These are phyloP conservation scores for Aspergillus uvarum DNA, from an alignment of 2,329 filamentous ascomycete genomes.

Conservation along the genomic window DNA sequence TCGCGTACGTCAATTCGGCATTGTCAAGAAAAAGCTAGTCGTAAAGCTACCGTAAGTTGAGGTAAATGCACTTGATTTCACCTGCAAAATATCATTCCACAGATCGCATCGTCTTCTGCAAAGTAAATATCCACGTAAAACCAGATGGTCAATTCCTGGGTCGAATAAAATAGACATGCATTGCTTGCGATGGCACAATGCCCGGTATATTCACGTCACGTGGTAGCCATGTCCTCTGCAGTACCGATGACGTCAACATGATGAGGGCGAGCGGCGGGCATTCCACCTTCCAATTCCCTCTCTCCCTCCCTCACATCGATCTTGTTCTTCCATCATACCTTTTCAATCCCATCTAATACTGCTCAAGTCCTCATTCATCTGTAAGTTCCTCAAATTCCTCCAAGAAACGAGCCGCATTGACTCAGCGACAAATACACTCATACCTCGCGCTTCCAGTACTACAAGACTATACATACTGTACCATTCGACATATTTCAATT, in stretches of 20 bases:
- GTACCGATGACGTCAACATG: constrained; percentile 29
- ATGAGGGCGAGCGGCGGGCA: constrained; percentile 8
- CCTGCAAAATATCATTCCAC: not conserved
- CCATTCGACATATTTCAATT: too few relatives aligned
- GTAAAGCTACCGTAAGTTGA: too few relatives aligned
- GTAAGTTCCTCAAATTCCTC: not conserved
- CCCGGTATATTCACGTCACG: not conserved
- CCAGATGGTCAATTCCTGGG: too few relatives aligned
- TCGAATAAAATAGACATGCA: too few relatives aligned
- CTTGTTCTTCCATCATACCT: not conserved
- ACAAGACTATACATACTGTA: not conserved
- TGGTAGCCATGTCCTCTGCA: not conserved
- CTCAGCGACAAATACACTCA: not conserved
- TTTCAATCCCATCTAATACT: not conserved
- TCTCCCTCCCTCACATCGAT: not conserved
- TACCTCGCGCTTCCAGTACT: not conserved
- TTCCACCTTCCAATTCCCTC: not conserved
- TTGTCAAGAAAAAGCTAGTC: too few relatives aligned
- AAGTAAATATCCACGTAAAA: too few relatives aligned
- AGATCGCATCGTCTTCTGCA: too few relatives aligned
- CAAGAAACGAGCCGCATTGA: not conserved
- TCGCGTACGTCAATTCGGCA: too few relatives aligned
- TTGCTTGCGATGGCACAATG: not conserved
- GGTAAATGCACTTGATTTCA: too few relatives aligned
- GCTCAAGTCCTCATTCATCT: not conserved